Evolutionary conservation across 768 basidiomycete species (phyloP), one percentile per base, ranked within the genome.

Genomic region (Obba rivulosa): DNA sequence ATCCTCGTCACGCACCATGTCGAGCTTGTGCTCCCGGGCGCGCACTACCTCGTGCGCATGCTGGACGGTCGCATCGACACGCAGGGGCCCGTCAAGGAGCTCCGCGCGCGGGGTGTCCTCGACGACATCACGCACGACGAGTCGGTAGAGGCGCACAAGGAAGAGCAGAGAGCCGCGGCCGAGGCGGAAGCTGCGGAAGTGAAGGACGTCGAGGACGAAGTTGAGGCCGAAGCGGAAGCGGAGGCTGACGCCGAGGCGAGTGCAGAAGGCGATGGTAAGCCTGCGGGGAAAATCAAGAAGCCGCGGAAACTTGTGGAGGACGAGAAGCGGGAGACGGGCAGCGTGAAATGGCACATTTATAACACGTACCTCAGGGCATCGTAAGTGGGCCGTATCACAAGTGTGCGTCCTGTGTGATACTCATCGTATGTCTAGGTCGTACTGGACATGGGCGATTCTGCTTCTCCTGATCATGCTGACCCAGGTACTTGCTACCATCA

Each of bases 1-100:
- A 68, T 85, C 35, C 71, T 85, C 3, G 88, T 92, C 31, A 89
- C 88, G 0, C 90, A 92, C 52, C 89, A 92, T 58, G 82, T 92
- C 22, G 86, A 91, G 43, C 76, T 93, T 1, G 82, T 92, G 16
- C 76, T 90, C 7, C 83, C 88, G 0, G 82, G 80, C 0, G 78
- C 85, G 0, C 59, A 82, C 56, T 89, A 89, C 57, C 66, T 92
- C 2, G 74, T 91, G 7, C 79, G 87, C 22, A 83, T 92, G 77
- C 72, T 88, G 2, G 88, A 91, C 59, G 90, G 89, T 2, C 79
- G 87, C 13, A 80, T 91, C 43, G 87, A 90, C 57, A 75, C 77
- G 1, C 80, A 87, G 59, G 90, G 90, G 5, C 77, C 76, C 0
- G 69, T 86, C 9, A 72, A 75, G 37, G 85, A 87, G 5, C 71